These are phyloP conservation scores for Citrullus colocynthis DNA, from an alignment of 306 rosid genomes.

Conservation along the genomic window DNA sequence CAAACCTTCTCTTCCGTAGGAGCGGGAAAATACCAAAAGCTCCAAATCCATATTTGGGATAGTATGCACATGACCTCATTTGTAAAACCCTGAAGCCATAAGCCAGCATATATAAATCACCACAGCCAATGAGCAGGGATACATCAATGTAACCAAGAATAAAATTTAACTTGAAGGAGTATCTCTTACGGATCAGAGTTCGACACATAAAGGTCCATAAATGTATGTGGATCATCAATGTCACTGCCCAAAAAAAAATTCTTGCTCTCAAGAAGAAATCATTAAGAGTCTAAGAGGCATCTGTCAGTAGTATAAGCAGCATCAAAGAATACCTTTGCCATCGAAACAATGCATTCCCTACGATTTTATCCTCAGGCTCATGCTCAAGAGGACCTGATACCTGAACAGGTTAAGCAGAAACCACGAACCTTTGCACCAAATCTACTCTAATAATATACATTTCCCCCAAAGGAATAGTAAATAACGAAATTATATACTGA, in stretches of 20 bases:
- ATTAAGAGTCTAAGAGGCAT: neutral
- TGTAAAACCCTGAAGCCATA: conserved; percentile 56
- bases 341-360: conserved; percentile 75
- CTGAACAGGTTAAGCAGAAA: conserved; percentile 36
- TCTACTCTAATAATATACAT: neutral
- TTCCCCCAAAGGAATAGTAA: neutral
- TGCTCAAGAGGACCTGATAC: conserved; percentile 85
- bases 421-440: conserved; percentile 2
- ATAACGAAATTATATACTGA: neutral
- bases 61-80: conserved; percentile 63
- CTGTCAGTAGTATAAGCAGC: neutral
- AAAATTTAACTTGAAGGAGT: conserved; percentile 12
- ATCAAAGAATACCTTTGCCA: conserved; percentile 67
- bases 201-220: conserved; percentile 72
- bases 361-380: conserved; percentile 41
- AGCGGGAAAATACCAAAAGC: conserved; percentile 80
- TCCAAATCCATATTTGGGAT: conserved; percentile 78
- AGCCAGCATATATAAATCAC: neutral
- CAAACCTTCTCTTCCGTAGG: conserved; percentile 59
- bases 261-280: neutral
- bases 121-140: neutral
- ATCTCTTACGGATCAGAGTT: conserved; percentile 67
- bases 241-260: conserved; percentile 38
- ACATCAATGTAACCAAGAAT: neutral
- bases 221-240: conserved; percentile 78